A percentile compares a stretch with the other conserved stretches of the same genome.
Evolutionary conservation across 2,329 filamentous ascomycete species (phyloP).

Genomic region (Xylariaceae sp.): DNA sequence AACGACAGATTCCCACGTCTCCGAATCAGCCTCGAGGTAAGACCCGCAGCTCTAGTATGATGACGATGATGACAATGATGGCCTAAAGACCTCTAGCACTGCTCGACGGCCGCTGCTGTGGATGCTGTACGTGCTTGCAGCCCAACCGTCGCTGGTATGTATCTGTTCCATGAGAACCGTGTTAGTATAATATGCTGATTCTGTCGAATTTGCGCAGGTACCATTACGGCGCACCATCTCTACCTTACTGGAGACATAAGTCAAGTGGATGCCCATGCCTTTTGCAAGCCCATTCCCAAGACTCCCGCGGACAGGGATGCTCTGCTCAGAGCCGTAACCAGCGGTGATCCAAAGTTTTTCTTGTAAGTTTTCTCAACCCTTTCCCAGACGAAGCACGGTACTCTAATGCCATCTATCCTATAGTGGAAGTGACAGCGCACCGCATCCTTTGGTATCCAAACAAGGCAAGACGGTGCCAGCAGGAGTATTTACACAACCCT

Average conservation of each 20-base stretch:
- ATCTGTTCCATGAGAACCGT: neutral
- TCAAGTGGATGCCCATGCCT: constrained; percentile 60
- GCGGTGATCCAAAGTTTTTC: constrained; percentile 53
- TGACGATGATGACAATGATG: no score
- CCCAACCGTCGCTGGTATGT: constrained; percentile 62
- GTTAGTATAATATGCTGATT: neutral
- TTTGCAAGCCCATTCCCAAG: constrained; percentile 78
- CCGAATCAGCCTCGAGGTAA: constrained; percentile 47
- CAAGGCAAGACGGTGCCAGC: constrained; percentile 52
- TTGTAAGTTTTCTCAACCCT: constrained; percentile 32
- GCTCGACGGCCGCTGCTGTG: constrained; percentile 78
- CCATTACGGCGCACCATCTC: constrained; percentile 85
- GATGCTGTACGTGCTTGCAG: constrained; percentile 76
- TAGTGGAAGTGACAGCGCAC: constrained; percentile 60
- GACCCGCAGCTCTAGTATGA: neutral
- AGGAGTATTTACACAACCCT: constrained; percentile 74
- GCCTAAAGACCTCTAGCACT: constrained; percentile 65
- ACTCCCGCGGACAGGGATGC: constrained; percentile 62
- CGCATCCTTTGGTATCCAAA: constrained; percentile 62
- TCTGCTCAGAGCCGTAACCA: constrained; percentile 47
- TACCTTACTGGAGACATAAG: constrained; percentile 74
- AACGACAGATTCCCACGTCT: constrained; percentile 73
- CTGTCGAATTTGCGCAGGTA: constrained; percentile 43
- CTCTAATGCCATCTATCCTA: constrained; percentile 5
- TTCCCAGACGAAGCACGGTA: neutral